Evolutionary conservation across 1,284 basidiomycete species (phyloP), one percentile per base, ranked within the genome.

Genomic region (Acaromyces ingoldii): DNA sequence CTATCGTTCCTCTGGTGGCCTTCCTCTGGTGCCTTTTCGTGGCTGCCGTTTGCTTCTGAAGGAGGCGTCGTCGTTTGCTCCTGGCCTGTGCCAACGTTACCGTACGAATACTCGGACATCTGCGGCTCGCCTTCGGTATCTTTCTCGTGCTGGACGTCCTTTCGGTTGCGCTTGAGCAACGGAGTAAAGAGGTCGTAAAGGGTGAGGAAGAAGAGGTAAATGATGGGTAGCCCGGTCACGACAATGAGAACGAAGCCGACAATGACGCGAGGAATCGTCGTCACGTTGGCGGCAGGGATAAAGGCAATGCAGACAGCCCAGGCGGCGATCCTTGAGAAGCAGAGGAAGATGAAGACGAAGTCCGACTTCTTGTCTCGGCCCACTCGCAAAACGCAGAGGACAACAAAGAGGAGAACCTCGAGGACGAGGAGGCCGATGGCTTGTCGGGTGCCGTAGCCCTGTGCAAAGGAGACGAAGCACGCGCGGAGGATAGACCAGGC

Each of bases 191-290:
- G 47, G 49, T 70, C 70, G 51, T 56, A 63, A 4, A 71, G 41
- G 9, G 70, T 65, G 29, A 69, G 31, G 13, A 69, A 49, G 51
- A 75, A 67, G 17, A 71, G 33, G 34, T 63, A 65, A 31, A 76
- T 45, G 57, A 75, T 65, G 25, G 70, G 67, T 7, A 76, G 49
- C 1, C 56, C 57, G 5, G 67, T 67, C 11, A 74, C 58, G 4
- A 59, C 71, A 13, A 76, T 47, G 28, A 70, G 40, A 4, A 65
- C 74, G 30, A 71, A 72, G 3, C 71, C 72, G 0, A 76, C 56
- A 19, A 76, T 60, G 7, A 68, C 70, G 7, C 72, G 57, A 9
- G 72, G 70, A 37, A 76, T 74, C 24, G 67, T 69, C 51, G 62
- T 53, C 41, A 72, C 53, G 22, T 66, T 55, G 6, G 66, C 62